These are phyloP conservation scores for Emmonsiellopsis sp. DNA, from an alignment of 2,329 filamentous ascomycete species.

Conservation along the genomic window DNA sequence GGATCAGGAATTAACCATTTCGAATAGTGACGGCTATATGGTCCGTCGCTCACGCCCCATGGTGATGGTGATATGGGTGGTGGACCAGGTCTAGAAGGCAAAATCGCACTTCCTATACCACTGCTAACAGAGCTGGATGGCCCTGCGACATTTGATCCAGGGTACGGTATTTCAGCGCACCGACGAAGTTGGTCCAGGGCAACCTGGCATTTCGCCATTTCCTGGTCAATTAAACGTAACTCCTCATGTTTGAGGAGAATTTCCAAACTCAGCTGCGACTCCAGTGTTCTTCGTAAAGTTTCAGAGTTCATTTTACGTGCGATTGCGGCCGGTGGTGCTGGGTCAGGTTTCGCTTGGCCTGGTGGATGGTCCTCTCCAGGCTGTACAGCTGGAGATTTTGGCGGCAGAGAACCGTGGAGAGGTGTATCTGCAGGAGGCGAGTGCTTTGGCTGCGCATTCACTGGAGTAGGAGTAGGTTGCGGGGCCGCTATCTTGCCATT, in stretches of 20 bases:
- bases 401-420: neutral
- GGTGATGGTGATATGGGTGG: conserved; percentile 72
- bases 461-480: neutral
- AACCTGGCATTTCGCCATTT: conserved; percentile 89
- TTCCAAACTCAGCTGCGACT: conserved; percentile 82
- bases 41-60: conserved; percentile 84
- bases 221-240: conserved; percentile 86
- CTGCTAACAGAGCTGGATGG: conserved; percentile 61
- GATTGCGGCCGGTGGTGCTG: neutral
- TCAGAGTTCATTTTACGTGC: conserved; percentile 25
- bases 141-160: conserved; percentile 51
- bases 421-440: neutral
- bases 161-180: conserved; percentile 86
- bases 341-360: neutral
- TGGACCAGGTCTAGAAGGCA: conserved; percentile 51
- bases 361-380: neutral
- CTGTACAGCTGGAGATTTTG: neutral
- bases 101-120: conserved; percentile 64
- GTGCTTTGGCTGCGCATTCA: neutral
- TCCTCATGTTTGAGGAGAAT: conserved; percentile 92
- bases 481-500: neutral
- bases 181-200: conserved; percentile 88
- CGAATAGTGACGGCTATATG: conserved; percentile 88
- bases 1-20: conserved; percentile 90
- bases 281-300: conserved; percentile 61